These are phyloP conservation scores for Penicillium pancosmium DNA, from an alignment of 495 filamentous ascomycete genomes.

Conservation along the genomic window DNA sequence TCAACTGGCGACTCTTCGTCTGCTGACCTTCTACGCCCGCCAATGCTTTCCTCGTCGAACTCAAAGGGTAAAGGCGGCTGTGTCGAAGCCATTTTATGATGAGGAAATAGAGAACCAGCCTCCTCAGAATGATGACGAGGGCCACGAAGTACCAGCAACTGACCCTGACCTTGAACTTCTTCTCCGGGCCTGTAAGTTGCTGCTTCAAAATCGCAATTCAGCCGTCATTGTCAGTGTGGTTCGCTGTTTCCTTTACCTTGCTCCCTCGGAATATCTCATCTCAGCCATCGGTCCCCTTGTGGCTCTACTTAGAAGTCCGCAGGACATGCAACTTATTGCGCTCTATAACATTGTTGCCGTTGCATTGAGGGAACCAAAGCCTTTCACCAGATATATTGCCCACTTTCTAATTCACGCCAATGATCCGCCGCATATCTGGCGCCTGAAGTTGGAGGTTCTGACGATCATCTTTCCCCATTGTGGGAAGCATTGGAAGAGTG, in stretches of 20 bases:
- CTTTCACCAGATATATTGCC: constrained; percentile 79
- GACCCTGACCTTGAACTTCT: constrained; percentile 86
- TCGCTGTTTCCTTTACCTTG: constrained; percentile 81
- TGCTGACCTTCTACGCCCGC: constrained; percentile 83
- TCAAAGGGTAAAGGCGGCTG: constrained; percentile 52
- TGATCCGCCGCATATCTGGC: constrained; percentile 83
- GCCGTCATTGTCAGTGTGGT: constrained; percentile 88
- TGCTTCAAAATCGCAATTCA: constrained; percentile 91
- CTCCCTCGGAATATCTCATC: constrained; percentile 71
- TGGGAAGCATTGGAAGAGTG: constrained; percentile 71
- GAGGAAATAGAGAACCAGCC: constrained; percentile 53
- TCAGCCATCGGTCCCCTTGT: constrained; percentile 79
- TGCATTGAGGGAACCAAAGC: constrained; percentile 68
- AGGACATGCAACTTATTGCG: constrained; percentile 85
- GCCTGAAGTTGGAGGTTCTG: constrained; percentile 86
- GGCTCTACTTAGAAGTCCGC: constrained; percentile 77
- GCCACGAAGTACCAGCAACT: constrained; percentile 61
- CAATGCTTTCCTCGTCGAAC: constrained; percentile 83
- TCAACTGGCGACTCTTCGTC: constrained; percentile 76
- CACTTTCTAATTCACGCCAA: constrained; percentile 84
- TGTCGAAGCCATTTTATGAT: constrained; percentile 77
- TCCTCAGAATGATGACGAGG: constrained; percentile 47
- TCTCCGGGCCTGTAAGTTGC: constrained; percentile 73
- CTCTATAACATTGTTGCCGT: constrained; percentile 93
- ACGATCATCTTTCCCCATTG: constrained; percentile 87